phyloP scores from a whole-genome alignment of 1,139 yeast genomes.

The Hanseniaspora uvarum region DNA sequence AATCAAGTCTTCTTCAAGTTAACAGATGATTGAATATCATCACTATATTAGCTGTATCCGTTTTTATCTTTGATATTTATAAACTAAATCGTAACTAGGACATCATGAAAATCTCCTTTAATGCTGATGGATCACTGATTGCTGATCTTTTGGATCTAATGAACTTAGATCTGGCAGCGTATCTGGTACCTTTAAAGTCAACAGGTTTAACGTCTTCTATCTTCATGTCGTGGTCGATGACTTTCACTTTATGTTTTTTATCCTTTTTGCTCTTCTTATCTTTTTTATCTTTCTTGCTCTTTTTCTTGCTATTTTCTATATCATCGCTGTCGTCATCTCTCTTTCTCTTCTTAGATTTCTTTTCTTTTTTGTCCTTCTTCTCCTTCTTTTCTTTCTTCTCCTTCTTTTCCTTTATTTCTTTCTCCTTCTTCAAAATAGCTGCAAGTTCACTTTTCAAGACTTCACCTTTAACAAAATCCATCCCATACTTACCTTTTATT shows the following conservation, averaged over 20 bases:
- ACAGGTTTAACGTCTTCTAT: constrained; percentile 19
- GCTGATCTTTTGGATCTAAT: constrained; percentile 84
- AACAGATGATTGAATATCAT: neutral
- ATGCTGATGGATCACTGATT: constrained; percentile 75
- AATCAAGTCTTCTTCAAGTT: neutral
- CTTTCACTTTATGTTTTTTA: constrained; percentile 30
- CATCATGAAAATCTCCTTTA: constrained; percentile 87
- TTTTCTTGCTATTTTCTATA: constrained; percentile 31
- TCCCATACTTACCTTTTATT: constrained; percentile 75
- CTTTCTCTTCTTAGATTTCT: constrained; percentile 25
- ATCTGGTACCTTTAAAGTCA: constrained; percentile 37
- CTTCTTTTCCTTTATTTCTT: constrained; percentile 20
- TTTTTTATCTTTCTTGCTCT: constrained; percentile 27
- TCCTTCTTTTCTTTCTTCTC: constrained; percentile 16
- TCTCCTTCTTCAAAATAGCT: constrained; percentile 30
- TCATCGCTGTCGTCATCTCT: constrained; percentile 27
- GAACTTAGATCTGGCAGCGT: constrained; percentile 75
- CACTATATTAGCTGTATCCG: neutral
- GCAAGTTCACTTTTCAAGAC: constrained; percentile 79
- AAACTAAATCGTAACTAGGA: constrained; percentile 32
- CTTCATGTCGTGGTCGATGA: constrained; percentile 34
- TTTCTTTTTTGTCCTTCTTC: constrained; percentile 27
- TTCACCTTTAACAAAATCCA: constrained; percentile 77
- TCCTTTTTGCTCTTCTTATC: constrained; percentile 25
- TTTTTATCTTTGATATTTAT: neutral